Evolutionary conservation across 1,139 yeast species (phyloP).

Genomic region (Lodderomyces elongisporus): DNA sequence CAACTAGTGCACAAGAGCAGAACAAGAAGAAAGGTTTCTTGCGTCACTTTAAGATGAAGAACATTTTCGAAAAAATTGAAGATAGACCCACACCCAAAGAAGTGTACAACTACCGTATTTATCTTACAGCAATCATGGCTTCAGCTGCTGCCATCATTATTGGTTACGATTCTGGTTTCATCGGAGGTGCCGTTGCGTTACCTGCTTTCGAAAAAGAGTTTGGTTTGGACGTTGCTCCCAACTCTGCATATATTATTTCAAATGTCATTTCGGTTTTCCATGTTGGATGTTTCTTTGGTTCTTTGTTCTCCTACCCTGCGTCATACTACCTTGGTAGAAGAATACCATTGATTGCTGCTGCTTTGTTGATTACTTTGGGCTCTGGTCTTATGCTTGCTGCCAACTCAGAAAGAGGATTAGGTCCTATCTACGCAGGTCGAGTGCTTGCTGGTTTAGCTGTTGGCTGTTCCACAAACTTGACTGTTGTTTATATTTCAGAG

Average conservation of each 20-base stretch:
- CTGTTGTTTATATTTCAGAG: slow-evolving; percentile 39
- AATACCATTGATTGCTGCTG: slow-evolving; percentile 30
- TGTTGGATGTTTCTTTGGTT: slow-evolving; percentile 43
- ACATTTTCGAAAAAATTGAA: slow-evolving; percentile 30
- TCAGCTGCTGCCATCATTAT: slow-evolving; percentile 35
- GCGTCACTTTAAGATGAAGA: slow-evolving; percentile 16
- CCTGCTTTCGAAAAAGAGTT: slow-evolving; percentile 33
- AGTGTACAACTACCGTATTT: slow-evolving; percentile 34
- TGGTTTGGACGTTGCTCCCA: slow-evolving; percentile 24
- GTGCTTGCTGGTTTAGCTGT: slow-evolving; percentile 38
- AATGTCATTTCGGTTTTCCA: slow-evolving; percentile 42
- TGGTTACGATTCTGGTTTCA: slow-evolving; percentile 43
- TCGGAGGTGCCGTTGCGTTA: slow-evolving; percentile 40
- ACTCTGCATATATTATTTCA: slow-evolving; percentile 24
- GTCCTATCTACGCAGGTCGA: slow-evolving; percentile 40
- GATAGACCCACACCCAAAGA: slow-evolving; percentile 38
- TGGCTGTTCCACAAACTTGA: slow-evolving; percentile 38
- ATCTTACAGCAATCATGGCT: slow-evolving; percentile 36
- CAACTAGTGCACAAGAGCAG: no score
- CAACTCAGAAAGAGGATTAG: slow-evolving; percentile 24
- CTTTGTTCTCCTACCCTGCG: slow-evolving; percentile 36
- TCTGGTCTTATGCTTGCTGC: slow-evolving; percentile 41
- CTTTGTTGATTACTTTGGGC: slow-evolving; percentile 32
- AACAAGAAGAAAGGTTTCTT: background rate
- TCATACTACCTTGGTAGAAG: slow-evolving; percentile 35